A percentile compares a stretch with the other conserved stretches of the same genome.
phyloP scores from a whole-genome alignment of 176 grass and related monocot species.

The Raddia guianensis region DNA sequence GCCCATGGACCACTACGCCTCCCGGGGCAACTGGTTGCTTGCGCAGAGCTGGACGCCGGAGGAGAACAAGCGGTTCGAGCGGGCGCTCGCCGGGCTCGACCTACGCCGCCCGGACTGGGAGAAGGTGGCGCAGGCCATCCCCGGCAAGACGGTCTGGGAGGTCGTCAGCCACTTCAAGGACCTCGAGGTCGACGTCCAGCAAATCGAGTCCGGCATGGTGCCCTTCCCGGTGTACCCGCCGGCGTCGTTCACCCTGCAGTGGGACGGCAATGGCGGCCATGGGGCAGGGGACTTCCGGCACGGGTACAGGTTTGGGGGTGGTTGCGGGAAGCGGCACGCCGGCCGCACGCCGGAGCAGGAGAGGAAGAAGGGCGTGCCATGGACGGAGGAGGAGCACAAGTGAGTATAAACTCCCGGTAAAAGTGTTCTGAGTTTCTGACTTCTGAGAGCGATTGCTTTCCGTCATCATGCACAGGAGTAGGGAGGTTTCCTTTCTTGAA shows the following conservation, averaged over 20 bases:
- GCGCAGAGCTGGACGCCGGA: slow-evolving; percentile 54
- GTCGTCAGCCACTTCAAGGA: slow-evolving; percentile 66
- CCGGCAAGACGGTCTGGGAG: slow-evolving; percentile 67
- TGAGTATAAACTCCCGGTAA: slow-evolving; percentile 34
- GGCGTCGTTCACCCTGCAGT: slow-evolving; percentile 63
- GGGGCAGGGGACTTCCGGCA: slow-evolving; percentile 47
- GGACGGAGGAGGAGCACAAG: slow-evolving; percentile 96
- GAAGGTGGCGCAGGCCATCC: slow-evolving; percentile 64
- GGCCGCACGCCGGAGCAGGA: slow-evolving; percentile 73
- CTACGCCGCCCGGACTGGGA: slow-evolving; percentile 64
- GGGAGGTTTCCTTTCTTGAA: slow-evolving; percentile 26
- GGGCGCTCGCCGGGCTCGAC: slow-evolving; percentile 64
- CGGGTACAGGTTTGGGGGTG: slow-evolving; percentile 41
- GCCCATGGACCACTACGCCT: slow-evolving; percentile 49
- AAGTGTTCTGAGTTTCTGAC: neutral
- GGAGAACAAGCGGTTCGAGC: slow-evolving; percentile 95
- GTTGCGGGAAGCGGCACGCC: slow-evolving; percentile 52
- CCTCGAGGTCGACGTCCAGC: slow-evolving; percentile 69
- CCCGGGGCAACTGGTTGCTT: slow-evolving; percentile 40
- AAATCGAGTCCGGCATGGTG: slow-evolving; percentile 69
- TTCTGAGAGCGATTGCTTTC: slow-evolving; percentile 50
- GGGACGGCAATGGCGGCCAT: slow-evolving; percentile 41
- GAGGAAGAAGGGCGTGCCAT: slow-evolving; percentile 95
- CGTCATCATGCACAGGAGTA: slow-evolving; percentile 35
- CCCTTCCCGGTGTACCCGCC: slow-evolving; percentile 41